Evolutionary conservation across 306 rosid species (phyloP).

Genomic region (Vigna nakashimae): DNA sequence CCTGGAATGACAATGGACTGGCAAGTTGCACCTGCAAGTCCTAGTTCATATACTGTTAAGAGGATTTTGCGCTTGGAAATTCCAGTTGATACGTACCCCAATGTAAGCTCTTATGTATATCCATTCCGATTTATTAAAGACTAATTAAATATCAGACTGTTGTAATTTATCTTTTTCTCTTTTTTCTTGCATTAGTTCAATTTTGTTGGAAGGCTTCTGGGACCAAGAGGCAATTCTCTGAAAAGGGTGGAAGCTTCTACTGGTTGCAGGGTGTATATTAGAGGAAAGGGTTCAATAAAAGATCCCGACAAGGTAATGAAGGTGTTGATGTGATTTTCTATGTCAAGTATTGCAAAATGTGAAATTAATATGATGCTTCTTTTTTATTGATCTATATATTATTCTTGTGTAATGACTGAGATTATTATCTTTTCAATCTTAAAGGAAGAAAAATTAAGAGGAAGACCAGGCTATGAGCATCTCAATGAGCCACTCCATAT

Average conservation of each 20-base stretch:
- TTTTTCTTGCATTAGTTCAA: constrained; percentile 64
- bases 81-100: constrained; percentile 91
- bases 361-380: constrained; percentile 16
- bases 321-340: constrained; percentile 28
- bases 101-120: constrained; percentile 54
- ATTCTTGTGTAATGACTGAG: neutral
- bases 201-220: constrained; percentile 93
- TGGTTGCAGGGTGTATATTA: constrained; percentile 88
- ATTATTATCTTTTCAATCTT: constrained; percentile 40
- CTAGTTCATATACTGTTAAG: constrained; percentile 84
- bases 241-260: constrained; percentile 96
- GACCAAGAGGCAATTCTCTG: constrained; percentile 92
- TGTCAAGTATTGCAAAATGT: constrained; percentile 9
- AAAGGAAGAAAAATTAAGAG: constrained; percentile 92
- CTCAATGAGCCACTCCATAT: constrained; percentile 95
- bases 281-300: constrained; percentile 93
- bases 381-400: neutral
- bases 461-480: constrained; percentile 98
- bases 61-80: constrained; percentile 92
- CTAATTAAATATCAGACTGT: constrained; percentile 20
- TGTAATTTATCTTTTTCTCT: constrained; percentile 10
- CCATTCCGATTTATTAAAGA: constrained; percentile 14
- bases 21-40: constrained; percentile 96
- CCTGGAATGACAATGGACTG: constrained; percentile 97
- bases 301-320: constrained; percentile 82